Percentiles rank a stretch among this genome's conserved stretches.
Evolutionary conservation across 2,329 filamentous ascomycete species (phyloP).

Genomic region (Cryoendolithus antarcticus): DNA sequence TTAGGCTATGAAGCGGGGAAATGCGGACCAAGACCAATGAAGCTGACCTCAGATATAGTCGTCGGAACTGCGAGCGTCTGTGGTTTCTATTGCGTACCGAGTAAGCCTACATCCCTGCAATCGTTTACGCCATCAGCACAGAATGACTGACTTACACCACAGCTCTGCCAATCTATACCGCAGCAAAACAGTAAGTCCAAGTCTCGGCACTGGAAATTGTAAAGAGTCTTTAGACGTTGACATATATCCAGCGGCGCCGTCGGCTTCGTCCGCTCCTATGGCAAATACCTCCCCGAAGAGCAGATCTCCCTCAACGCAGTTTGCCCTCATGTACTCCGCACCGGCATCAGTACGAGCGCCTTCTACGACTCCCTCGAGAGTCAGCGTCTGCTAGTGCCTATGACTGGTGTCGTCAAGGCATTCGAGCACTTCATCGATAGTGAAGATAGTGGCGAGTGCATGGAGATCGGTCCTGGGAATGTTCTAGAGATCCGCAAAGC

Average conservation of each 20-base stretch:
- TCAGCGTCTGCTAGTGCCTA: slow-evolving; percentile 25
- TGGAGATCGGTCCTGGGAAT: slow-evolving; percentile 30
- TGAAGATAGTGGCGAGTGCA: slow-evolving; percentile 28
- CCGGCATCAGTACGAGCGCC: slow-evolving; percentile 23
- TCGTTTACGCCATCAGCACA: not conserved
- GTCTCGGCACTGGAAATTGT: no score
- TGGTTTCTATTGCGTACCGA: slow-evolving; percentile 31
- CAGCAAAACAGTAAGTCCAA: slow-evolving; percentile 26
- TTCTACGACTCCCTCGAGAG: slow-evolving; percentile 29
- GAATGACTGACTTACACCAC: not conserved
- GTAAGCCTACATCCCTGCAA: slow-evolving; percentile 7
- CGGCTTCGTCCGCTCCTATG: slow-evolving; percentile 29
- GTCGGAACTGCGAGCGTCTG: slow-evolving; percentile 26
- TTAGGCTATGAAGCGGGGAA: no score
- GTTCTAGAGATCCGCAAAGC: slow-evolving; percentile 18
- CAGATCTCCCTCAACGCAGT: slow-evolving; percentile 32
- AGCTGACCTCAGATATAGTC: not conserved
- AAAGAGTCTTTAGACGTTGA: not conserved
- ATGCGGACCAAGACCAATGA: no score
- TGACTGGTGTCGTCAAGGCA: slow-evolving; percentile 28
- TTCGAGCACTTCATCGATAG: slow-evolving; percentile 27
- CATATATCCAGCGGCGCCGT: slow-evolving; percentile 19
- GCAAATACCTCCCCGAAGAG: slow-evolving; percentile 28
- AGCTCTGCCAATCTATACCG: slow-evolving; percentile 31
- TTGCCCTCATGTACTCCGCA: slow-evolving; percentile 30